Evolutionary conservation across 306 rosid species (phyloP), one percentile per base, ranked within the genome.

Genomic region (Herpetospermum pedunculosum): DNA sequence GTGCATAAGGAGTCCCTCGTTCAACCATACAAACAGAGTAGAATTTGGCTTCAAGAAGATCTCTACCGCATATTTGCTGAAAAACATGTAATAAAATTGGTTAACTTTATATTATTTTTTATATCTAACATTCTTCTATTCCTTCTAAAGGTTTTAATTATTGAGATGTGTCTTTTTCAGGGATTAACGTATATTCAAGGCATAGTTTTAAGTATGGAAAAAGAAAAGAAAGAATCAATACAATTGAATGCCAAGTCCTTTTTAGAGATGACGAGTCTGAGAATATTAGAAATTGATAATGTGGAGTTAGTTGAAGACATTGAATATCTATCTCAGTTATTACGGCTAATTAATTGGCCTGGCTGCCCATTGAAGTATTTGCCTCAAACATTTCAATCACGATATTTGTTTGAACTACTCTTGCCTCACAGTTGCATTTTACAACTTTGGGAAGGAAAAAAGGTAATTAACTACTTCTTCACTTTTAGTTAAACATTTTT

Each of bases 101-200:
- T 16, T 2, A 14, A 19, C 6, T 18, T n/a, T 48, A 50, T n/a
- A 3, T 50, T 50, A 0, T 41, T 4, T 4, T 41, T 41, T 0
- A 4, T 37, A 7, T n/a, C n/a, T n/a, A n/a, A n/a, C n/a, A n/a
- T n/a, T n/a, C n/a, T n/a, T n/a, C n/a, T n/a, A n/a, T n/a, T n/a
- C n/a, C n/a, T n/a, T n/a, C n/a, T n/a, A n/a, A n/a, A n/a, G n/a
- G n/a, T 41, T 7, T 12, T 8, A 4, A 41, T 41, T 41, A 41
- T 41, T 41, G 1, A 1, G 0, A 0, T 1, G 8, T 7, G 8
- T 41, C 0, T 41, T 8, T 41, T 6, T 49, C 5, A 75, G 78
- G 78, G 78, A 43, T 12, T 54, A 28, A n/a, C 28, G 26, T 3
- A 53, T 8, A 43, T 75, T 46, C 21, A 75, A 75, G 78, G 55